Evolutionary conservation across 1,139 yeast genomes (phyloP), one percentile per base, ranked within the genome.

Genomic region (Yamadazyma sp.): DNA sequence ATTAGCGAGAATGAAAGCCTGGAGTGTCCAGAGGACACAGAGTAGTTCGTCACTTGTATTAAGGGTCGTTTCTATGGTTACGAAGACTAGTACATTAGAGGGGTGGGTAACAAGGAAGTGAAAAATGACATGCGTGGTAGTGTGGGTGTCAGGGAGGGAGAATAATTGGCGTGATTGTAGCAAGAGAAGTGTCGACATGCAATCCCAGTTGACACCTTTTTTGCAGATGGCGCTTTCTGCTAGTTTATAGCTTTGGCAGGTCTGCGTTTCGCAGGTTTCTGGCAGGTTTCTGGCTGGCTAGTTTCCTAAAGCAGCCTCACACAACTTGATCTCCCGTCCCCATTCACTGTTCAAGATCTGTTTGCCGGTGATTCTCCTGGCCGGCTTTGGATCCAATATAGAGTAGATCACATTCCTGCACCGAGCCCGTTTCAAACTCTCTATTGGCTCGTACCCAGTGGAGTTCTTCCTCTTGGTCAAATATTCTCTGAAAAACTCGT

Each of bases 371-470:
- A 92, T 85, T 58, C 98, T 75, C 50, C 98, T 75, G 26, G 71
- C 69, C 2, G 98, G 96, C 36, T 83, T 82, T 1, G 98, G 98
- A 56, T 92, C 98, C 54, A 91, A 69, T 39, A 92, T 86, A 17
- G 95, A 87, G 61, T 91, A 91, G 41, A 92, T 84, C 30, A 91
- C 98, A 55, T 92, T 91, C 37, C 96, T 73, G 58, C 98, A 89
- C 50, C 95, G 71, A 1, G 95, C 87, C 38, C 96, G 69, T 56
- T 89, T 84, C 53, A 91, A 67, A 40, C 67, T 61, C 61, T 91
- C 98, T 46, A 91, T 87, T 1, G 97, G 98, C 55, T 85, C 95
- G 56, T 87, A 92, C 2, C 98, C 98, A 24, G 81, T 75, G 17
- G 84, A 81, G 44, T 83, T 84, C 57, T 85, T 87, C 43, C 98